Evolutionary conservation across 441 rosid genomes (phyloP), one percentile per base, ranked within the genome.

Genomic region (Adansonia grandidieri): DNA sequence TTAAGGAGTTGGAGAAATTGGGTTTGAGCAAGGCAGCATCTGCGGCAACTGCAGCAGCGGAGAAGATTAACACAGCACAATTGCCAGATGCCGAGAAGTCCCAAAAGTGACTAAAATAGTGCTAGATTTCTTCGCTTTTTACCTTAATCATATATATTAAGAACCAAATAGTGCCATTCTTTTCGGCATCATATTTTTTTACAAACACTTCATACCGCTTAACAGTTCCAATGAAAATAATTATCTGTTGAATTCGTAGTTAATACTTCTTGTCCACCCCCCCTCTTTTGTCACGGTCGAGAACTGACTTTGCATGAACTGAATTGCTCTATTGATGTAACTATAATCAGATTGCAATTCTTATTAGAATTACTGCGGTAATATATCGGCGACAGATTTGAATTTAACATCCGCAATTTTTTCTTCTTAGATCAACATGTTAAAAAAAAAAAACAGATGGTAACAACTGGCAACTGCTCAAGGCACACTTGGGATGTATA

Each of bases 21-120:
- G 92, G 98, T 45, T 81, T 93, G 73, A 87, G 88, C 67, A 61
- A 88, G 79, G 98, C 96, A 51, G 98, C 94, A 71, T 82, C 93
- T 32, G 88, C 89, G 44, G 95, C 93, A 8, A 89, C 92, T 3
- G 85, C 64, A 44, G 91, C 92, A 19, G 92, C 87, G 51, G 93
- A 89, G 81, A 89, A 90, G 82, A 77, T 79, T n/a, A 63, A 54
- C 14, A 45, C 65, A 54, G 45, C 57, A 0, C 80, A 80, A 77
- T 54, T 44, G 68, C 1, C 15, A 14, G 73, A 45, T 9, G 28
- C 63, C 15, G 22, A 8, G 14, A 77, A 24, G 20, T 20, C 61
- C 53, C 44, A 14, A 42, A 61, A 44, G 45, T 11, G 58, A 61
- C 15, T 15, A 13, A 58, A 42, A 44, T 22, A 22, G 22, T 42